Evolutionary conservation across 768 basidiomycete species (phyloP).

Genomic region (Hemileccinum impolitum): DNA sequence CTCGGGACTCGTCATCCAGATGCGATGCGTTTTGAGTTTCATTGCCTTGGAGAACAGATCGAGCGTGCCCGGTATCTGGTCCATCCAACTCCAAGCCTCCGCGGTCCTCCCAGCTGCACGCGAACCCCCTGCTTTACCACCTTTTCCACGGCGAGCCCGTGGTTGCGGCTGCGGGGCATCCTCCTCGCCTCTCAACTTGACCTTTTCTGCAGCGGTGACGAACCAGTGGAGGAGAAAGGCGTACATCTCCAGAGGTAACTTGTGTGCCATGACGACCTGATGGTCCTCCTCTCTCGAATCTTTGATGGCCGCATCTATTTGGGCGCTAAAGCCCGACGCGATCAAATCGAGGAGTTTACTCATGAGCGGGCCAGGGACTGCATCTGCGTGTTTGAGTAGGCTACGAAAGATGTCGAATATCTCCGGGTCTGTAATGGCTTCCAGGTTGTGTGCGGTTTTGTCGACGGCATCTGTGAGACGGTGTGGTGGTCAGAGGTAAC

Average conservation of each 20-base stretch:
- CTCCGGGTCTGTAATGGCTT: constrained; percentile 61
- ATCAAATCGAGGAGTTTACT: constrained; percentile 87
- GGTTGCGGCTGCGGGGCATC: constrained; percentile 43
- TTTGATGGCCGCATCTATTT: constrained; percentile 67
- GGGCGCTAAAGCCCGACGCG: constrained; percentile 66
- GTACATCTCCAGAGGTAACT: constrained; percentile 81
- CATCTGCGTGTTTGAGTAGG: constrained; percentile 70
- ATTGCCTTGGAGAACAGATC: constrained; percentile 71
- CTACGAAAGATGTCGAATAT: constrained; percentile 82
- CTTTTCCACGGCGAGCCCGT: constrained; percentile 55
- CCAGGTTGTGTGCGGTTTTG: constrained; percentile 71
- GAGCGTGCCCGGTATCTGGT: constrained; percentile 71
- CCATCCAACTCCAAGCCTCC: constrained; percentile 69
- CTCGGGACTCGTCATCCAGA: constrained; percentile 89
- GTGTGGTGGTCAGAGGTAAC: constrained; percentile 7
- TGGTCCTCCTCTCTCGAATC: constrained; percentile 72
- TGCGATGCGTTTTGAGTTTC: constrained; percentile 62
- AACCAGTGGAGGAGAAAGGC: constrained; percentile 94
- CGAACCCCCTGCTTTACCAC: constrained; percentile 48
- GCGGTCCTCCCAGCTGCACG: constrained; percentile 42
- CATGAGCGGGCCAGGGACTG: constrained; percentile 63
- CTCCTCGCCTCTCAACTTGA: constrained; percentile 51
- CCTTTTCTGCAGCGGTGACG: constrained; percentile 74
- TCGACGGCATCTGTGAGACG: constrained; percentile 65
- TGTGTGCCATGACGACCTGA: constrained; percentile 59